Base-by-base conservation (phyloP, 1,284 basidiomycete species). In the Ustilago loliicola region DNA sequence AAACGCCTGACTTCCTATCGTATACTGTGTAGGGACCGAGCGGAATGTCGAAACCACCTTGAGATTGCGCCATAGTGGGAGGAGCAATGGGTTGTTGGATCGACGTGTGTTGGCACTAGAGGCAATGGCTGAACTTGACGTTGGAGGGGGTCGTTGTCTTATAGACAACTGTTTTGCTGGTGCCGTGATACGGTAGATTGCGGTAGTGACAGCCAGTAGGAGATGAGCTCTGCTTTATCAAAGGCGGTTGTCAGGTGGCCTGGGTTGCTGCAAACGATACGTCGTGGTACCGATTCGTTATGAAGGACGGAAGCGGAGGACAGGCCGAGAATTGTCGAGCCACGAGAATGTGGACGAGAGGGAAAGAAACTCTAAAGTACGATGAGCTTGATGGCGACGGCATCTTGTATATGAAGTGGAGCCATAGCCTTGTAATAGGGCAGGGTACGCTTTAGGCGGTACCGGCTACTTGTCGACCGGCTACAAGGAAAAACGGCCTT, bases 21-120 rank as follows among this genome's bases (percentile, higher is more conserved):
- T 71, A 71, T 21, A 63, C 29, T 0, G 67, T 69, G 27, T 50
- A 59, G 6, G 61, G 67, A 0, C 67, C 67, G 13, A 69, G 57
- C 11, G 56, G 36, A 21, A 63, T 50, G 40, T 36, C 53, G 34
- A 50, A 55, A 10, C 23, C 23, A 23, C 7, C 23, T 47, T n/a
- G 23, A n/a, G 42, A 13, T 21, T 60, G 55, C 27, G 56, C 47
- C 66, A 63, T 69, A 48, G n/a, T 58, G 36, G 47, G 19, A 29
- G n/a, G 15, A 50, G 47, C 11, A 50, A 50, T 42, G 40, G 7
- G 40, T 9, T 21, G 7, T 17, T 3, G n/a, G n/a, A 21, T 42
- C 5, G 40, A 8, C 7, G 40, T 17, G 40, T 21, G 40, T 42
- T 21, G 40, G n/a, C n/a, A n/a, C n/a, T n/a, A n/a, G n/a, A n/a